Conservation (phyloP, 2,329 filamentous ascomycete species). For the Hypoxylon sp. region DNA sequence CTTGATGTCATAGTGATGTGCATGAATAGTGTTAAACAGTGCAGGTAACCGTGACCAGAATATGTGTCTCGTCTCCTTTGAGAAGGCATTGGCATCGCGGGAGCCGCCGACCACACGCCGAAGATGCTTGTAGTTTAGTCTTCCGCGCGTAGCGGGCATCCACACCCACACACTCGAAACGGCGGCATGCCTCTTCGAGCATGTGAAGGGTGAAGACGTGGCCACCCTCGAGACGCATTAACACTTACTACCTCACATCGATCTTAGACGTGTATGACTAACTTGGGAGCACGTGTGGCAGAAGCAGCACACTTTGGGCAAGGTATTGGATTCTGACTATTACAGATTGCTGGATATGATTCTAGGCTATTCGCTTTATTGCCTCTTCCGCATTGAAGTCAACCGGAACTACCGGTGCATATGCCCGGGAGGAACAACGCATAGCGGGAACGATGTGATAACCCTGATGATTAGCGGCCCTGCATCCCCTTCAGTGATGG, state of each 20-base stretch:
- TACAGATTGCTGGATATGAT: conserved; percentile 31
- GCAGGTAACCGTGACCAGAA: conserved; percentile 21
- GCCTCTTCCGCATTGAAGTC: conserved; percentile 38
- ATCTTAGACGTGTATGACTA: conserved; percentile 31
- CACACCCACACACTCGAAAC: conserved; percentile 37
- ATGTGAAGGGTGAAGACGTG: conserved; percentile 39
- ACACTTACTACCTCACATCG: conserved; percentile 27
- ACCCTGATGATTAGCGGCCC: conserved; percentile 42
- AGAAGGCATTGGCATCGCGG: conserved; percentile 30
- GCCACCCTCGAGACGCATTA: conserved; percentile 36
- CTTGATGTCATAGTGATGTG: conserved; percentile 39
- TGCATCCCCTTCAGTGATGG: conserved; percentile 42
- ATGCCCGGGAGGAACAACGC: conserved; percentile 45
- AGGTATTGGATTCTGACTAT: conserved; percentile 14
- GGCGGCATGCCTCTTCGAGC: conserved; percentile 22
- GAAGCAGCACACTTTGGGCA: conserved; percentile 14
- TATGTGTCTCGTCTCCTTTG: conserved; percentile 11
- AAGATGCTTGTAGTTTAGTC: conserved; percentile 31
- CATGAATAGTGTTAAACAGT: conserved; percentile 32
- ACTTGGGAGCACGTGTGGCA: conserved; percentile 27
- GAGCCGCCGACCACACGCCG: conserved; percentile 39
- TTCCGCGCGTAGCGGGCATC: conserved; percentile 30
- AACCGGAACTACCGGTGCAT: conserved; percentile 44
- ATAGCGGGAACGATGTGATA: conserved; percentile 46
- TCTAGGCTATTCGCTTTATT: conserved; percentile 26